A percentile compares a stretch with the other conserved stretches of the same genome.
phyloP scores from a whole-genome alignment of 2,329 filamentous ascomycete species.

The Penicillium sp. region DNA sequence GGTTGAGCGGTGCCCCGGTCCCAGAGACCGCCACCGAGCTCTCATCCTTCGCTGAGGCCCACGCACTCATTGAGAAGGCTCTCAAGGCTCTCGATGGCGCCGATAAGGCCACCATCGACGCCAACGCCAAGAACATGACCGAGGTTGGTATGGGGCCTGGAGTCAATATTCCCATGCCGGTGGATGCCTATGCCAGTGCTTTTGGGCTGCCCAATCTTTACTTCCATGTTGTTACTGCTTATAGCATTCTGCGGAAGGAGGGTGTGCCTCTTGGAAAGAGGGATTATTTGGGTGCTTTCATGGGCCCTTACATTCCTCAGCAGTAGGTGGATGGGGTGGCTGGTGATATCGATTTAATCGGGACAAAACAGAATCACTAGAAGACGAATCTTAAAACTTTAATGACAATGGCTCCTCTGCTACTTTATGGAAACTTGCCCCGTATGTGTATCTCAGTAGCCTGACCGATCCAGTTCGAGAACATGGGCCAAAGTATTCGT shows the following conservation, averaged over 20 bases:
- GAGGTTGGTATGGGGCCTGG: constrained; percentile 2
- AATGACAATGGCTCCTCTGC: too few relatives aligned
- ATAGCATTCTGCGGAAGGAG: constrained; percentile 5
- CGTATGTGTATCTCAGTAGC: too few relatives aligned
- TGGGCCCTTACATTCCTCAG: not conserved
- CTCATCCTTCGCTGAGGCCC: not conserved
- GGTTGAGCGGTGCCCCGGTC: not conserved
- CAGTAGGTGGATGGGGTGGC: not conserved
- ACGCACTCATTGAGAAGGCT: not conserved
- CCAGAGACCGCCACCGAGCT: not conserved
- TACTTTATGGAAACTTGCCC: too few relatives aligned
- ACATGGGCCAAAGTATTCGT: too few relatives aligned
- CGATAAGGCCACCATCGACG: not conserved
- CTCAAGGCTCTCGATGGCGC: not conserved
- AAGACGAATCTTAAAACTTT: too few relatives aligned
- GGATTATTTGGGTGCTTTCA: not conserved
- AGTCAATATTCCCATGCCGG: constrained; percentile 1
- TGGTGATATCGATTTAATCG: not conserved
- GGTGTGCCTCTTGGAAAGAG: constrained; percentile 2
- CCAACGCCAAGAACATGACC: not conserved
- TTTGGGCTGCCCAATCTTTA: not conserved
- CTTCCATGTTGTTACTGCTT: constrained; percentile 3
- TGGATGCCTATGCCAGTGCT: not conserved
- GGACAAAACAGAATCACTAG: too few relatives aligned
- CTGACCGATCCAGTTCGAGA: too few relatives aligned